A percentile compares a stretch with the other conserved stretches of the same genome.
Evolutionary conservation across 75 land plant genomes (phyloP).

Genomic region (Sequoiadendron giganteum): DNA sequence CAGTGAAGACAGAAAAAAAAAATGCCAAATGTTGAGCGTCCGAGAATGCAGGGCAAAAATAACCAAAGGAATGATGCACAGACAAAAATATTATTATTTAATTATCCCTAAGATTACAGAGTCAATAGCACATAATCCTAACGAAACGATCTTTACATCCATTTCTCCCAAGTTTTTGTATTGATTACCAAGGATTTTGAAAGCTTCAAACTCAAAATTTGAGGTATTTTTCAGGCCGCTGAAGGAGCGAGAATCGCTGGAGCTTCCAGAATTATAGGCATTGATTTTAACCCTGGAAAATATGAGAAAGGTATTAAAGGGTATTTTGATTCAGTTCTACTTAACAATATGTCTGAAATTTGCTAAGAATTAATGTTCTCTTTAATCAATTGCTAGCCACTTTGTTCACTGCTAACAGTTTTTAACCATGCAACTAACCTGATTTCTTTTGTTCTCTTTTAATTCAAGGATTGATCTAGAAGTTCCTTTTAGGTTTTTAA

Average conservation of each 20-base stretch:
- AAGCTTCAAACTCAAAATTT: background rate
- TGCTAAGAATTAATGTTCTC: background rate
- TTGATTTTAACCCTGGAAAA: constrained; percentile 49
- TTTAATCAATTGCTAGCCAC: background rate
- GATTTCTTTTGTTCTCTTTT: too few relatives aligned
- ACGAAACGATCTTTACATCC: background rate
- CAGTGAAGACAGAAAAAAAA: too few relatives aligned
- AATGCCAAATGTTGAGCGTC: too few relatives aligned
- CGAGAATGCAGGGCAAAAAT: too few relatives aligned
- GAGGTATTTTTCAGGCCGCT: constrained; percentile 27
- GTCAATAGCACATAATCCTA: too few relatives aligned
- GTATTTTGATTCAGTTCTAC: background rate
- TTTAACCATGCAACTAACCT: background rate
- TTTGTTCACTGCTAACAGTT: background rate
- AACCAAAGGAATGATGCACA: too few relatives aligned
- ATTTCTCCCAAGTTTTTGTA: background rate
- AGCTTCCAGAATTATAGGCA: constrained; percentile 71
- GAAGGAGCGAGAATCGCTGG: constrained; percentile 74
- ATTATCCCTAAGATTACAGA: too few relatives aligned
- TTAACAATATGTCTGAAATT: background rate
- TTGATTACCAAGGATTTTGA: background rate
- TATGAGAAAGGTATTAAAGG: constrained; percentile 44
- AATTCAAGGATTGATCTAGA: background rate
- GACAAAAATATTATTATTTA: too few relatives aligned
- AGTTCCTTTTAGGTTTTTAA: background rate